Evolutionary conservation across 306 rosid species (phyloP).

Genomic region (Acacia confusa): DNA sequence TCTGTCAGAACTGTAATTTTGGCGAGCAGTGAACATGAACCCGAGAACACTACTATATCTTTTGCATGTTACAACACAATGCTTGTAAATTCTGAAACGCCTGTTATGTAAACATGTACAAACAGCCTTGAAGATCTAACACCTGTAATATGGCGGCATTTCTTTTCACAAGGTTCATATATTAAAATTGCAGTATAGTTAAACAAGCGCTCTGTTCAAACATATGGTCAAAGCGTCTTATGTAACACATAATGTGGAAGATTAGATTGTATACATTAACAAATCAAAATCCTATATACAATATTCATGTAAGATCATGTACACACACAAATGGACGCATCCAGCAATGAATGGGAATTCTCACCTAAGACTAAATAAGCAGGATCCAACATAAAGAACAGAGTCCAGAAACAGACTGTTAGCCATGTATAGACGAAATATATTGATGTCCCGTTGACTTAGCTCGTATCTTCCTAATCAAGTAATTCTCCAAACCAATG

Average conservation of each 20-base stretch:
- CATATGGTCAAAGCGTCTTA: not conserved
- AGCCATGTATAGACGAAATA: not conserved
- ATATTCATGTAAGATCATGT: not conserved
- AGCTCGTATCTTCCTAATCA: conserved; percentile 52
- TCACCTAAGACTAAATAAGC: not conserved
- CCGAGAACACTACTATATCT: not conserved
- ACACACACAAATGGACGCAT: not conserved
- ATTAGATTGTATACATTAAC: not conserved
- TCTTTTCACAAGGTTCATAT: not conserved
- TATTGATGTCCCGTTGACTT: conserved; percentile 33
- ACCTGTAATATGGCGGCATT: not conserved
- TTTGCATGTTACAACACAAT: not conserved
- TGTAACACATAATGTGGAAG: not conserved
- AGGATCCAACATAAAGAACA: conserved; percentile 9
- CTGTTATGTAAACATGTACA: not conserved
- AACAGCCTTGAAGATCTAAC: not conserved
- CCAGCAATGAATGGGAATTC: not conserved
- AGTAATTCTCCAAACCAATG: conserved; percentile 63
- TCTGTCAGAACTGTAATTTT: not conserved
- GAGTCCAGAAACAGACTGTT: not conserved
- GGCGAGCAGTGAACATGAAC: not conserved
- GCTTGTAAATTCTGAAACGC: not conserved
- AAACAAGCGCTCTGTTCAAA: not conserved
- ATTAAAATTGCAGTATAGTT: not conserved
- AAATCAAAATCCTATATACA: not conserved